Evolutionary conservation across 257 asterid genomes (phyloP).

Genomic region (Gardenia jasminoides): DNA sequence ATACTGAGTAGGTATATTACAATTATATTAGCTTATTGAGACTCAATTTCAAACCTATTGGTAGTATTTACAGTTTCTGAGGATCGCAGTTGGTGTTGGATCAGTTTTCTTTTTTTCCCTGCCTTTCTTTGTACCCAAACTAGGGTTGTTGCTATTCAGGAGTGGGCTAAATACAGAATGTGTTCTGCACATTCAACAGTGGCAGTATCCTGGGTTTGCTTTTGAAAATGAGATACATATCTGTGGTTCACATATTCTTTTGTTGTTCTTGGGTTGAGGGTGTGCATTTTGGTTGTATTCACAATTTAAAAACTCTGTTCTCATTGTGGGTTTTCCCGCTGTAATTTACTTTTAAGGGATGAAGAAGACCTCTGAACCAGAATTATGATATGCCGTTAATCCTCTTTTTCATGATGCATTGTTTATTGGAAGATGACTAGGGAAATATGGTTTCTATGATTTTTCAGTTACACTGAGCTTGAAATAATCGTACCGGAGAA

Average conservation of each 20-base stretch:
- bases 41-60: neutral
- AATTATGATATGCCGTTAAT: neutral
- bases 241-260: neutral
- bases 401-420: neutral
- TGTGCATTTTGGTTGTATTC: neutral
- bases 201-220: neutral
- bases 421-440: conserved; percentile 6
- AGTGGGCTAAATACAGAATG: neutral
- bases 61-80: neutral
- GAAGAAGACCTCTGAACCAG: neutral
- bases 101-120: neutral
- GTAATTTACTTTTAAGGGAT: neutral
- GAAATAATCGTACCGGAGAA: conserved; percentile 82
- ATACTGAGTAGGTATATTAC: neutral
- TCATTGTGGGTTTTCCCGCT: neutral
- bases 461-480: conserved; percentile 86
- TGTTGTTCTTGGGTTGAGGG: too few species aligned
- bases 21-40: too few species aligned
- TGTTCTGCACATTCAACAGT: neutral
- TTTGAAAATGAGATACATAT: neutral
- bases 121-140: neutral
- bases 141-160: neutral
- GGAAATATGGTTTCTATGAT: conserved; percentile 4
- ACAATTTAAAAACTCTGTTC: neutral
- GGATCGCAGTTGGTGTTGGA: neutral